Percentiles rank a stretch among this genome's conserved stretches.
phyloP scores from a whole-genome alignment of 1,139 yeast species.

The Tardiomyces digboiensis region DNA sequence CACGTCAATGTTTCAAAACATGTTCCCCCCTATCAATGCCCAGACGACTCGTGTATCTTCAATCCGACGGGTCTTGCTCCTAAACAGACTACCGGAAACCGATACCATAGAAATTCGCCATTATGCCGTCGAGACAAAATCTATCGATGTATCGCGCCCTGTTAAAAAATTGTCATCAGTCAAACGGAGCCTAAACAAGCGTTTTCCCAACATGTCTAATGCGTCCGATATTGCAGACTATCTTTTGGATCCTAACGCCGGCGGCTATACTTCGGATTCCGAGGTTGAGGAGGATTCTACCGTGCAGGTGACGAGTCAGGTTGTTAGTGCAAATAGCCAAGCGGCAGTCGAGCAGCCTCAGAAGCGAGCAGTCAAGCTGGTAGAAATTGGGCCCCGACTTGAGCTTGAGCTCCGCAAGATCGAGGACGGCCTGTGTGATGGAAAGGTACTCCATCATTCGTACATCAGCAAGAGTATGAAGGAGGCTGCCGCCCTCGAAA shows the following conservation, averaged over 20 bases:
- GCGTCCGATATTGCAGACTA: constrained; percentile 75
- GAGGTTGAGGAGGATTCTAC: constrained; percentile 70
- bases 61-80: constrained; percentile 77
- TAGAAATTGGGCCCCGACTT: constrained; percentile 92
- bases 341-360: constrained; percentile 25
- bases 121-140: constrained; percentile 78
- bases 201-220: constrained; percentile 62
- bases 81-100: constrained; percentile 62
- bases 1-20: constrained; percentile 87
- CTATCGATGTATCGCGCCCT: constrained; percentile 75
- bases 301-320: constrained; percentile 2
- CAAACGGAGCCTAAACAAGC: constrained; percentile 36
- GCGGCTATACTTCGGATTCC: constrained; percentile 78
- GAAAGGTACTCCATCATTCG: constrained; percentile 82
- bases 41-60: constrained; percentile 72
- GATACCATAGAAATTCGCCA: constrained; percentile 81
- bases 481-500: constrained; percentile 55
- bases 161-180: constrained; percentile 68
- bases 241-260: constrained; percentile 72
- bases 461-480: constrained; percentile 49
- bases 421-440: constrained; percentile 84
- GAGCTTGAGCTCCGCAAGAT: constrained; percentile 70
- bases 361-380: constrained; percentile 84
- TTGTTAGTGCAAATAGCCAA: constrained; percentile 1
- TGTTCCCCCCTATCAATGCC: constrained; percentile 86